Evolutionary conservation across 306 rosid species (phyloP).

Genomic region (Prunus mume): DNA sequence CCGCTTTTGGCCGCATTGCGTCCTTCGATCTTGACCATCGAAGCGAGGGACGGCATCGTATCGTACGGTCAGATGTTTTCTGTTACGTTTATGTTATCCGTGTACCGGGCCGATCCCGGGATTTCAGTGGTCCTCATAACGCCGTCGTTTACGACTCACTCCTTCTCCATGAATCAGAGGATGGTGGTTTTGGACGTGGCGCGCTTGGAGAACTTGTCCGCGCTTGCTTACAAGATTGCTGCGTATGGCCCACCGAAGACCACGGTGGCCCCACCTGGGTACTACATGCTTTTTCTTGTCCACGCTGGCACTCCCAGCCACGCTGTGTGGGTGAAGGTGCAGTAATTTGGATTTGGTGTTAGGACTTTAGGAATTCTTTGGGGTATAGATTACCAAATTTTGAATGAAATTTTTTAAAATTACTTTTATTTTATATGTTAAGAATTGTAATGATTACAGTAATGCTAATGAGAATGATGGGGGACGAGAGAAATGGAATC

Average conservation of each 20-base stretch:
- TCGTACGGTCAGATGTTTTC: constrained; percentile 38
- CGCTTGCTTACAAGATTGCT: constrained; percentile 33
- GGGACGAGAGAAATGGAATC: neutral
- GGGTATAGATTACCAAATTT: neutral
- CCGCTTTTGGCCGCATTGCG: neutral
- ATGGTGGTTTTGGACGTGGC: constrained; percentile 53
- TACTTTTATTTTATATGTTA: neutral
- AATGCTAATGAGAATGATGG: neutral
- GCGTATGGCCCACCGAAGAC: constrained; percentile 41
- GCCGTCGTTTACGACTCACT: constrained; percentile 72
- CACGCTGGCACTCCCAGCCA: constrained; percentile 62
- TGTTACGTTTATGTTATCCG: constrained; percentile 34
- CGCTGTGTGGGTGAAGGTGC: constrained; percentile 60
- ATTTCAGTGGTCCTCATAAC: constrained; percentile 35
- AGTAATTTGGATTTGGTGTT: neutral
- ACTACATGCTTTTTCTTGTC: constrained; percentile 56
- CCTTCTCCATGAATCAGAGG: constrained; percentile 67
- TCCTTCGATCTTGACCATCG: constrained; percentile 49
- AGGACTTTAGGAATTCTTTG: neutral
- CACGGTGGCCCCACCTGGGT: constrained; percentile 74
- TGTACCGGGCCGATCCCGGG: neutral
- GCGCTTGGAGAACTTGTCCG: constrained; percentile 18
- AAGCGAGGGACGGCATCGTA: constrained; percentile 15
- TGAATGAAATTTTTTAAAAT: neutral
- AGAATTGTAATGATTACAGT: neutral